phyloP scores from a whole-genome alignment of 257 asterid genomes.

The Jacaranda copaia region DNA sequence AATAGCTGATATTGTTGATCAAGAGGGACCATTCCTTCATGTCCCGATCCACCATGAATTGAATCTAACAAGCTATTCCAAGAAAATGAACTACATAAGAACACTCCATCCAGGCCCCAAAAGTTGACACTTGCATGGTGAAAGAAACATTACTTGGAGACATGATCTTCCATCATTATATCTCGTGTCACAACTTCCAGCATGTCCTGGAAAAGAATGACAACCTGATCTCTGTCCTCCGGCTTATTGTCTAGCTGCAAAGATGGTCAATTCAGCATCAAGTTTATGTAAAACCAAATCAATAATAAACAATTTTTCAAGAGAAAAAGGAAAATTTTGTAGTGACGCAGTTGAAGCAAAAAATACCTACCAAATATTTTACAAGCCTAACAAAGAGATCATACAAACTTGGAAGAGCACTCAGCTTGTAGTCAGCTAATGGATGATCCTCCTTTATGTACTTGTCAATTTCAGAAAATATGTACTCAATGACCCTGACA shows the following conservation, averaged over 20 bases:
- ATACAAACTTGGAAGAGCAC: conserved; percentile 87
- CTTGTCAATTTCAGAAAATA: conserved; percentile 88
- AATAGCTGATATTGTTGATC: conserved; percentile 96
- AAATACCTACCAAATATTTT: conserved; percentile 81
- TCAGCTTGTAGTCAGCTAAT: conserved; percentile 69
- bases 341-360: conserved; percentile 13
- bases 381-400: conserved; percentile 91
- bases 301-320: conserved; percentile 7
- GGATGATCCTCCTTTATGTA: conserved; percentile 70
- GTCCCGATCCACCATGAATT: conserved; percentile 80
- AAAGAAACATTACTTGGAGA: conserved; percentile 68
- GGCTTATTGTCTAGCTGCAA: conserved; percentile 87
- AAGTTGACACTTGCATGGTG: conserved; percentile 28
- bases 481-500: conserved; percentile 83
- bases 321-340: conserved; percentile 19
- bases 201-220: conserved; percentile 99
- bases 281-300: conserved; percentile 23
- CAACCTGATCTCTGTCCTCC: conserved; percentile 97
- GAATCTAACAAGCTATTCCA: conserved; percentile 82
- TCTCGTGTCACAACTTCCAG: conserved; percentile 96
- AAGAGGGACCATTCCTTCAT: conserved; percentile 85
- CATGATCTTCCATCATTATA: conserved; percentile 93
- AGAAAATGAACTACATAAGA: conserved; percentile 37
- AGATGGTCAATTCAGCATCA: conserved; percentile 32
- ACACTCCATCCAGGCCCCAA: conserved; percentile 25